Percentiles rank a stretch among this genome's conserved stretches.
These are phyloP conservation scores for Wakefieldia striispora DNA, from an alignment of 768 basidiomycete species.

Conservation along the genomic window DNA sequence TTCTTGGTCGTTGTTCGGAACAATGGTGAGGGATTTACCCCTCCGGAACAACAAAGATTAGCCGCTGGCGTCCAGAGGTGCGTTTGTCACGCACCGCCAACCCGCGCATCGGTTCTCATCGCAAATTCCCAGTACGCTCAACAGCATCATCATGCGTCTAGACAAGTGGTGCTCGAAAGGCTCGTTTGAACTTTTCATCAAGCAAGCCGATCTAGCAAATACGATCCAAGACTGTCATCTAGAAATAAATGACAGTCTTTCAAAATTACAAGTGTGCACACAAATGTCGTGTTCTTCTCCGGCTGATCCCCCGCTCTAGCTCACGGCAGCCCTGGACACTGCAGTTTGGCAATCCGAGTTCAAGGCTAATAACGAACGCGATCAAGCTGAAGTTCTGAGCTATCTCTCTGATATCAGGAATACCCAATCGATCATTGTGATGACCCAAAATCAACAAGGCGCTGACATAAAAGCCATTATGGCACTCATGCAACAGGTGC, in stretches of 20 bases:
- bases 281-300: neutral
- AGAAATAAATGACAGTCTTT: constrained; percentile 45
- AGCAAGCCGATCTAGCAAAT: constrained; percentile 41
- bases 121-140: constrained; percentile 26
- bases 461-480: constrained; percentile 42
- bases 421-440: constrained; percentile 35
- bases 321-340: constrained; percentile 45
- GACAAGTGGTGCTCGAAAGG: constrained; percentile 42
- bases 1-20: constrained; percentile 41
- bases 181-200: constrained; percentile 42
- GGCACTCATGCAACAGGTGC: constrained; percentile 49
- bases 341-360: constrained; percentile 50
- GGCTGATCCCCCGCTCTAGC: constrained; percentile 27
- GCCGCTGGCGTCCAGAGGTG: constrained; percentile 34
- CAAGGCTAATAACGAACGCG: constrained; percentile 35
- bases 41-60: constrained; percentile 32
- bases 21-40: constrained; percentile 26
- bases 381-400: constrained; percentile 43
- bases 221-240: constrained; percentile 47
- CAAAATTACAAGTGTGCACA: constrained; percentile 43
- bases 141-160: constrained; percentile 39
- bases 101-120: constrained; percentile 7
- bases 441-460: constrained; percentile 32
- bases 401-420: constrained; percentile 46
- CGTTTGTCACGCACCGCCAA: neutral